Evolutionary conservation across 331 rosid genomes (phyloP), one percentile per base, ranked within the genome.

Genomic region (Acacia concinna): DNA sequence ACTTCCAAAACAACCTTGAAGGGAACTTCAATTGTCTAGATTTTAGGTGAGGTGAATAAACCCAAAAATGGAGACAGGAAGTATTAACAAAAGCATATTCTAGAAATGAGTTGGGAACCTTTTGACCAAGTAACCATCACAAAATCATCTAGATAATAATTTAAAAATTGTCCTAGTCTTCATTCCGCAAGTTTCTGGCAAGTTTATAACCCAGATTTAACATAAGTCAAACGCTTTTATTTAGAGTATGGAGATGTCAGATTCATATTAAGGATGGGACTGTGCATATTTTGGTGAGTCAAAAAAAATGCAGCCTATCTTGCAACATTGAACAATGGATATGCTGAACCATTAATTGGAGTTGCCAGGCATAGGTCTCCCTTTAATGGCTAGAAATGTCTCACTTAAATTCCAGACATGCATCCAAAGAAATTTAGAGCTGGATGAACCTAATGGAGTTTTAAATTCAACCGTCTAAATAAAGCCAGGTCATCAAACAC

Each of bases 11-110:
- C 40, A 72, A 67, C 37, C 38, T 37, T 68, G 17, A 57, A 31
- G 73, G 65, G 21, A 62, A 57, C 72, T 77, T 60, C 27, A n/a
- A 37, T 10, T 72, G 52, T 77, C 47, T 27, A 77, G 11, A 71
- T 20, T 69, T 32, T 59, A 23, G 23, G 34, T 10, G 49, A 34
- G 27, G 38, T 7, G 62, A 60, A 74, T 60, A 60, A 59, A 79
- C 57, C 46, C 66, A 72, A 40, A 79, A 79, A 40, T 46, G 59
- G 8, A 59, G 35, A 52, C 30, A 76, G 68, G 52, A 75, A 75
- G 2, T 47, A 30, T 40, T 74, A 41, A 68, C 78, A 38, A 79
- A 57, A 70, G 31, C 21, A 49, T 11, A 40, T 44, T 35, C 62
- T 23, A 40, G 59, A 67, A 62, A 20, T n/a, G 47, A 65, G 70